Percentiles rank a stretch among this genome's conserved stretches.
phyloP scores from a whole-genome alignment of 1,284 basidiomycete species.

The Tetrapyrgos nigripes region DNA sequence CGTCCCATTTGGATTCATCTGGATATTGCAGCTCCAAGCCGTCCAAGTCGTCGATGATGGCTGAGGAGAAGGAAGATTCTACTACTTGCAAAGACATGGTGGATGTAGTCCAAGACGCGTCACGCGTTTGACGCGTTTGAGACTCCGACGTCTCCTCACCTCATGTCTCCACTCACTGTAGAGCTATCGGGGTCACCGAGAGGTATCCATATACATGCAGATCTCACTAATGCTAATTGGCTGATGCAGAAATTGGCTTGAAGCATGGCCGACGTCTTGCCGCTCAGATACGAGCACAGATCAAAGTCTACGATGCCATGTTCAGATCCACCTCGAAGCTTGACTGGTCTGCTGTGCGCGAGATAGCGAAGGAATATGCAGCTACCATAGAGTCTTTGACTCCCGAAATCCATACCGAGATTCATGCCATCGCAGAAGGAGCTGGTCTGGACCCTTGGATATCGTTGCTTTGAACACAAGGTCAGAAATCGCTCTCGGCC shows the following conservation, averaged over 20 bases:
- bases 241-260: conserved; percentile 4
- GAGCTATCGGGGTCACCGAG: neutral
- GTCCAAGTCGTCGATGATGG: too few relatives aligned
- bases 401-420: conserved; percentile 10
- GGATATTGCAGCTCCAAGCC: neutral
- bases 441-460: conserved; percentile 16
- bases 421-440: conserved; percentile 21
- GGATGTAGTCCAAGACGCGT: too few relatives aligned
- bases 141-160: neutral
- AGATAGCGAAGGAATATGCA: neutral
- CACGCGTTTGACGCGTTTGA: neutral
- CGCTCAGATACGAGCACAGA: conserved; percentile 9
- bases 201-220: neutral
- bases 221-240: neutral
- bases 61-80: too few relatives aligned
- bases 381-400: conserved; percentile 2
- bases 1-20: neutral
- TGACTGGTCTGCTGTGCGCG: conserved; percentile 10
- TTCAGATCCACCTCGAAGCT: conserved; percentile 12
- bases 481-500: conserved; percentile 23
- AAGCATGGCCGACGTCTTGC: conserved; percentile 9
- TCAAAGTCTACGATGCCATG: conserved; percentile 13
- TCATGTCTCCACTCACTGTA: neutral
- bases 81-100: too few relatives aligned
- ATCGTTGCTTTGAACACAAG: conserved; percentile 23